Conservation (phyloP, 2,329 filamentous ascomycete species). For the Sclerotinia sclerotiorum region DNA sequence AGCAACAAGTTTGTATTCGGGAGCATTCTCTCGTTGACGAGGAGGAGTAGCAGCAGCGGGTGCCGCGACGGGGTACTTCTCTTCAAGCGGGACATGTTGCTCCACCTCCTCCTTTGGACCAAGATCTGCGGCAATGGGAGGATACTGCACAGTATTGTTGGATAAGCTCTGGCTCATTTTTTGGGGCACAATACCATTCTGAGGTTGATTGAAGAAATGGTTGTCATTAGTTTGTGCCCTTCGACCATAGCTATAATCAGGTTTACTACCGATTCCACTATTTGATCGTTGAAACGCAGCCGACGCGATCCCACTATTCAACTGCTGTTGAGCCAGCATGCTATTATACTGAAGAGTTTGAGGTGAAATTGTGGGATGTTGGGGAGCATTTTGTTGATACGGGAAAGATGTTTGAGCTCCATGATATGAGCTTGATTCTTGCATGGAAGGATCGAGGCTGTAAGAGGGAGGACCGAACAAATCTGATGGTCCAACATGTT, state of each 20-base stretch:
- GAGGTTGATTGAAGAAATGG: slow-evolving; percentile 24
- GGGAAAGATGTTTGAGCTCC: slow-evolving; percentile 34
- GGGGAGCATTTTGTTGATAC: slow-evolving; percentile 28
- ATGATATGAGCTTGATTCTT: slow-evolving; percentile 31
- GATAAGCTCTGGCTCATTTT: slow-evolving; percentile 19
- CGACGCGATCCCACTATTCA: slow-evolving; percentile 28
- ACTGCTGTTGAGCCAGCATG: slow-evolving; percentile 29
- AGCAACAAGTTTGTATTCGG: slow-evolving; percentile 3
- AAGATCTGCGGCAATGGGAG: slow-evolving; percentile 22
- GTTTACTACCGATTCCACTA: slow-evolving; percentile 26
- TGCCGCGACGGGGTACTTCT: slow-evolving; percentile 2
- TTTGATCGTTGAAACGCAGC: slow-evolving; percentile 30
- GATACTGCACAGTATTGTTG: slow-evolving; percentile 27
- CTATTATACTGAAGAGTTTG: slow-evolving; percentile 37
- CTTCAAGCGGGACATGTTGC: slow-evolving; percentile 23
- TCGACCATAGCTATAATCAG: slow-evolving; percentile 26
- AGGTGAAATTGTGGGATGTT: slow-evolving; percentile 36
- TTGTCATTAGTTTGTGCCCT: slow-evolving; percentile 27
- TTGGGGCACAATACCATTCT: slow-evolving; percentile 28
- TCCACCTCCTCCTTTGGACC: slow-evolving; percentile 22
- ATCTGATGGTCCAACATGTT: slow-evolving; percentile 34
- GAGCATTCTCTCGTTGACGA: slow-evolving; percentile 1
- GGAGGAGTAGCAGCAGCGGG: slow-evolving; percentile 12
- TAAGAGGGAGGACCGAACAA: slow-evolving; percentile 33
- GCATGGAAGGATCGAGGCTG: slow-evolving; percentile 36